Base-by-base conservation (phyloP, 2,329 filamentous ascomycete species). In the Uncinocarpus reesii region DNA sequence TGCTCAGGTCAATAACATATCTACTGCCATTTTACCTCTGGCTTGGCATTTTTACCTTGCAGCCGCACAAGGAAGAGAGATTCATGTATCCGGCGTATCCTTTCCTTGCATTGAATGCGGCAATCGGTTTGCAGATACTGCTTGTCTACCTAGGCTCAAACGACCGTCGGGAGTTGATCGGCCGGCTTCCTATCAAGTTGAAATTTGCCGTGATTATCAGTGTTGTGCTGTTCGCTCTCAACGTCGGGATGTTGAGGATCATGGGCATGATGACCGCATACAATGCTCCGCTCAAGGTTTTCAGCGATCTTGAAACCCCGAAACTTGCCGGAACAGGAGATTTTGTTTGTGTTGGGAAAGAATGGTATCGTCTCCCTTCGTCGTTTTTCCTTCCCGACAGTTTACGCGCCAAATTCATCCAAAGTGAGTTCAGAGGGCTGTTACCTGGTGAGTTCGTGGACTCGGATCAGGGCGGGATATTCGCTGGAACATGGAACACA, bases 51-150 rank as follows among this genome's bases (percentile, higher is more conserved):
- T 96, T 98, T 69, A 90, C 86, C 0, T 63, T 84, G 7, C 92
- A 98, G 62, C 86, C 92, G 13, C 92, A 98, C 69, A 98, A 98
- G 61, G 92, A 98, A 64, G 92, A 98, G 67, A 77, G 92, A 5
- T 98, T 98, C 71, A 96, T 98, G 89, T 98, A 95, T 60, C 92
- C 92, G 0, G 85, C 80, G 1, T 98, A 98, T 60, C 92, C 92
- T 1, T 87, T 90, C 54, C 73, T 98, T 31, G 84, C 85, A 0
- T 73, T 98, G 29, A 95, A 95, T 59, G 89, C 89, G 2, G 85
- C 90, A 7, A 77, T 95, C 46, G 78, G 86, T 3, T 71, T 93
- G 29, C 88, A 96, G 63, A 83, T 93, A 50, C 60, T 93, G 1
- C 74, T 96, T 13, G 74, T 80, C 10, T 81, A 83, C 31, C 68